Evolutionary conservation across 2,329 filamentous ascomycete species (phyloP).

Genomic region (Fusarium tricinctum): DNA sequence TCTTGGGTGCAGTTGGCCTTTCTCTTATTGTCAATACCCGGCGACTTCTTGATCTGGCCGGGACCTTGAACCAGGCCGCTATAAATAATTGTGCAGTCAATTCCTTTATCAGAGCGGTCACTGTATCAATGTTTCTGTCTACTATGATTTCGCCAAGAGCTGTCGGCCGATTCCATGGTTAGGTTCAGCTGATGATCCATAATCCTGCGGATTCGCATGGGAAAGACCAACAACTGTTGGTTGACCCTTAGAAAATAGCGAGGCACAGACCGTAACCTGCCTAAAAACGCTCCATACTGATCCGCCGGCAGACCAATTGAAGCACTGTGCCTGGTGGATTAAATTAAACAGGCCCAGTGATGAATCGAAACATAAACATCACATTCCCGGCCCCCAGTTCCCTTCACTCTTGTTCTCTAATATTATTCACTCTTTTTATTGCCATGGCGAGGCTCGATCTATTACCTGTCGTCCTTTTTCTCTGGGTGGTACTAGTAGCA

Average conservation of each 20-base stretch:
- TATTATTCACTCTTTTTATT: slow-evolving; percentile 1
- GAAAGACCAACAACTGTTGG: slow-evolving; percentile 9
- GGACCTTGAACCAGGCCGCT: too few relatives aligned
- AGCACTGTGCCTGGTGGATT: not conserved
- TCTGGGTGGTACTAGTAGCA: slow-evolving; percentile 21
- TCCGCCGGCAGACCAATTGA: slow-evolving; percentile 2
- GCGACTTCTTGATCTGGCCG: not conserved
- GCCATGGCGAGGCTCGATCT: slow-evolving; percentile 21
- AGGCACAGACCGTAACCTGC: slow-evolving; percentile 27
- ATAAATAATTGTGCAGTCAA: too few relatives aligned
- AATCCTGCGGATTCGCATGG: slow-evolving; percentile 2
- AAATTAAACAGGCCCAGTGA: slow-evolving; percentile 3
- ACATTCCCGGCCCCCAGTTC: slow-evolving; percentile 13
- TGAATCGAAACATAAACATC: slow-evolving; percentile 21
- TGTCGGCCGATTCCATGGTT: slow-evolving; percentile 11
- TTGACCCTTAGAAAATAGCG: slow-evolving; percentile 14
- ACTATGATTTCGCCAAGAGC: not conserved
- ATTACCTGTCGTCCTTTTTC: slow-evolving; percentile 1
- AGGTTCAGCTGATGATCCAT: slow-evolving; percentile 19
- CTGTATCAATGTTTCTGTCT: not conserved
- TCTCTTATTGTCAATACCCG: not conserved
- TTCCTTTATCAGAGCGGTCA: too few relatives aligned
- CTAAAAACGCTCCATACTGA: slow-evolving; percentile 23
- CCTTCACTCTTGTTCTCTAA: not conserved
- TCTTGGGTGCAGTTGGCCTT: too few relatives aligned